Evolutionary conservation across 1,284 basidiomycete species (phyloP).

Genomic region (Heterobasidion annosum): DNA sequence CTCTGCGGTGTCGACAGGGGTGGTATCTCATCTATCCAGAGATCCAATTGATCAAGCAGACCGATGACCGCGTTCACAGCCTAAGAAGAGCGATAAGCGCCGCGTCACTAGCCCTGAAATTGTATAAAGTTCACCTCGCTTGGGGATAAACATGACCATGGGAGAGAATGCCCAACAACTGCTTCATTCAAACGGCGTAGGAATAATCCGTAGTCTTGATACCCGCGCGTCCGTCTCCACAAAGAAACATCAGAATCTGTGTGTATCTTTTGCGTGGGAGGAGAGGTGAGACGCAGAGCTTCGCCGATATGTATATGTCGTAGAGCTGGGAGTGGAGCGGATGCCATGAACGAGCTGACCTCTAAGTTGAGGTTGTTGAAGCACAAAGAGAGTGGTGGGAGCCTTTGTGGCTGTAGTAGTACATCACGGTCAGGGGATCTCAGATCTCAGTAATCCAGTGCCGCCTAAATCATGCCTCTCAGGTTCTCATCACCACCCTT

Average conservation of each 20-base stretch:
- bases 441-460: too few species aligned
- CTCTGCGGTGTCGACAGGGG: conserved; percentile 77
- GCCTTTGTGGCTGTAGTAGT: too few species aligned
- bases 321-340: neutral
- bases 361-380: neutral
- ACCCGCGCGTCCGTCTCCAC: conserved; percentile 67
- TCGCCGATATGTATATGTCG: conserved; percentile 6
- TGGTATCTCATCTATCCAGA: conserved; percentile 81
- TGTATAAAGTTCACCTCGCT: conserved; percentile 26
- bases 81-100: conserved; percentile 2
- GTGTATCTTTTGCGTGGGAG: conserved; percentile 37
- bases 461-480: too few species aligned
- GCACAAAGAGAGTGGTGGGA: too few species aligned
- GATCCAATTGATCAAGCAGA: conserved; percentile 63
- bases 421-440: too few species aligned
- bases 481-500: too few species aligned
- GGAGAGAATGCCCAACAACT: conserved; percentile 52
- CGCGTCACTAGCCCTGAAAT: neutral
- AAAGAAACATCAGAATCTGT: conserved; percentile 58
- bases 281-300: neutral
- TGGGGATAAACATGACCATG: conserved; percentile 23
- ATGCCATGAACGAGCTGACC: neutral
- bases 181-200: conserved; percentile 65
- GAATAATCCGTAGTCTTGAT: conserved; percentile 65
- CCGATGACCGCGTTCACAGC: conserved; percentile 21